A percentile compares a stretch with the other conserved stretches of the same genome.
Conservation (phyloP, 2,329 filamentous ascomycete genomes). For the Diplodia seriata region DNA sequence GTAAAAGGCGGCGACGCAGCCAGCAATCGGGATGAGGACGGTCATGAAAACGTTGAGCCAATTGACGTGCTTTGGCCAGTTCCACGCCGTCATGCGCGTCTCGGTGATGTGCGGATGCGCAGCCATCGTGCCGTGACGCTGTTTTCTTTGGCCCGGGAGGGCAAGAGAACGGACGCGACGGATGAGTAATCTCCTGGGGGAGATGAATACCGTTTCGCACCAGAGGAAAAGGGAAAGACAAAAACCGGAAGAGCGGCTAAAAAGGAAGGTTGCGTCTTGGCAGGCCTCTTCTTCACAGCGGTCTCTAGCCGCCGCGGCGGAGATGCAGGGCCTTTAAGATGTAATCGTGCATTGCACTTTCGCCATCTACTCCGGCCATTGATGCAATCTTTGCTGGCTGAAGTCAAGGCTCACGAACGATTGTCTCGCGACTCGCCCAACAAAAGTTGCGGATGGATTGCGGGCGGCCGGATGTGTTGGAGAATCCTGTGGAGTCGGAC, state of each 20-base stretch:
- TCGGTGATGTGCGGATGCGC: constrained; percentile 74
- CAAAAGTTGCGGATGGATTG: constrained; percentile 1
- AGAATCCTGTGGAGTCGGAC: constrained; percentile 7
- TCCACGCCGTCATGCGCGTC: constrained; percentile 76
- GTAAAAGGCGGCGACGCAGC: constrained; percentile 76
- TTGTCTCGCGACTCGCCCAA: constrained; percentile 23
- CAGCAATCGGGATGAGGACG: constrained; percentile 75
- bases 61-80: constrained; percentile 93
- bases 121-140: constrained; percentile 13
- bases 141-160: constrained; percentile 11
- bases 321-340: not conserved
- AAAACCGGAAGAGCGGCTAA: not conserved
- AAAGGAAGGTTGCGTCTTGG: not conserved
- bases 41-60: constrained; percentile 90
- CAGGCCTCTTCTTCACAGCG: not conserved
- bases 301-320: not conserved
- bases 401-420: not conserved
- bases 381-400: not conserved
- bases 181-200: constrained; percentile 1
- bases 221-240: constrained; percentile 6
- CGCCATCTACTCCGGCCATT: not conserved
- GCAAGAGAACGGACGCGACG: constrained; percentile 1
- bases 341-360: not conserved
- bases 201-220: not conserved
- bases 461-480: constrained; percentile 12